Evolutionary conservation across 345 rosid species (phyloP).

Genomic region (Lepidium aucheri): DNA sequence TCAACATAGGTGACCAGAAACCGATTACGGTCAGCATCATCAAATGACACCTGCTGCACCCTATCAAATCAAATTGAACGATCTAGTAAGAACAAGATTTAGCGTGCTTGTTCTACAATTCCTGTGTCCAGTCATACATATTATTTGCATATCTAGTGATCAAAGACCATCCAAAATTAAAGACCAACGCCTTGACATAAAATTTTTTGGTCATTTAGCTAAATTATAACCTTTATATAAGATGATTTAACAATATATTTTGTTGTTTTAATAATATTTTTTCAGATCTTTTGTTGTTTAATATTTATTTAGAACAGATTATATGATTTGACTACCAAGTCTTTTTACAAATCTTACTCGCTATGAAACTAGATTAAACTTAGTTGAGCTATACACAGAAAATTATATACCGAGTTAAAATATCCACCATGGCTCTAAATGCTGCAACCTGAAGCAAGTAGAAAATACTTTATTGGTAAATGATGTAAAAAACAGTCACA

Average conservation of each 20-base stretch:
- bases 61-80: conserved; percentile 38
- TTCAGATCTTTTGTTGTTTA: neutral
- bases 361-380: neutral
- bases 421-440: conserved; percentile 98
- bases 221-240: neutral
- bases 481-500: conserved; percentile 8
- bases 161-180: neutral
- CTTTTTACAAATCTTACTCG: neutral
- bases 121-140: conserved; percentile 7
- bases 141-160: conserved; percentile 10
- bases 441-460: conserved; percentile 85
- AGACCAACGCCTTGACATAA: conserved; percentile 1
- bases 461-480: conserved; percentile 16
- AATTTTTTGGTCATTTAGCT: neutral
- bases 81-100: conserved; percentile 6
- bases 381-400: neutral
- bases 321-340: neutral
- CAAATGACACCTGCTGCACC: conserved; percentile 98
- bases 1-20: conserved; percentile 90
- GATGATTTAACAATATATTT: neutral
- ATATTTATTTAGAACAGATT: neutral
- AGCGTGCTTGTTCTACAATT: neutral
- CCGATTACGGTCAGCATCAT: conserved; percentile 92
- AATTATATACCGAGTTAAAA: conserved; percentile 71
- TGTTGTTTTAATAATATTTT: neutral